phyloP scores from a whole-genome alignment of 1,139 yeast genomes.

The Blastobotrys illinoisensis region DNA sequence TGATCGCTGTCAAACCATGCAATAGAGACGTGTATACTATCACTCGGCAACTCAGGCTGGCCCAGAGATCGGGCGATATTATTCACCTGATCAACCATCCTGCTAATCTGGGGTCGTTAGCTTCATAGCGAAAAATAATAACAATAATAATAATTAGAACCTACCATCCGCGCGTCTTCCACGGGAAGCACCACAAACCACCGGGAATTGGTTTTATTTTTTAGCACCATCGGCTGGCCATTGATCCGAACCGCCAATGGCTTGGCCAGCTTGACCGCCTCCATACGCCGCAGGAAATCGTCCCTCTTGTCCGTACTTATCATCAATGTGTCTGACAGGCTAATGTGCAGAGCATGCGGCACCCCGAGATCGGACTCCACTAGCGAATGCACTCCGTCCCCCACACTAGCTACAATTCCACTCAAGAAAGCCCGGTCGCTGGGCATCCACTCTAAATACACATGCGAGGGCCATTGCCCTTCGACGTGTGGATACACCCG shows the following conservation, averaged over 20 bases:
- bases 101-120: neutral
- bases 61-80: constrained; percentile 9
- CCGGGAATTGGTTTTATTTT: constrained; percentile 13
- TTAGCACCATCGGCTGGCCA: constrained; percentile 1
- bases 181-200: constrained; percentile 12
- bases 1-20: constrained; percentile 18
- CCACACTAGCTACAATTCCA: constrained; percentile 10
- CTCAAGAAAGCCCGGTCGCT: neutral
- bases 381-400: constrained; percentile 21
- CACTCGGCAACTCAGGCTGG: constrained; percentile 13
- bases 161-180: neutral
- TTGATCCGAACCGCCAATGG: neutral
- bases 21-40: constrained; percentile 23
- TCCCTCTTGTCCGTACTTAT: constrained; percentile 20
- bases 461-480: constrained; percentile 34
- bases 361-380: constrained; percentile 26
- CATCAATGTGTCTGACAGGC: constrained; percentile 32
- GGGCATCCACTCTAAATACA: constrained; percentile 31
- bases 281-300: constrained; percentile 12
- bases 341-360: constrained; percentile 29
- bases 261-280: neutral
- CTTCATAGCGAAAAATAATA: neutral
- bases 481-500: constrained; percentile 26
- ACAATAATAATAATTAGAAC: neutral
- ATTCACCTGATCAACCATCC: constrained; percentile 12